Percentiles rank a stretch among this genome's conserved stretches.
Conservation (phyloP, 2,329 filamentous ascomycete genomes). For the Pyrenophora seminiperda region DNA sequence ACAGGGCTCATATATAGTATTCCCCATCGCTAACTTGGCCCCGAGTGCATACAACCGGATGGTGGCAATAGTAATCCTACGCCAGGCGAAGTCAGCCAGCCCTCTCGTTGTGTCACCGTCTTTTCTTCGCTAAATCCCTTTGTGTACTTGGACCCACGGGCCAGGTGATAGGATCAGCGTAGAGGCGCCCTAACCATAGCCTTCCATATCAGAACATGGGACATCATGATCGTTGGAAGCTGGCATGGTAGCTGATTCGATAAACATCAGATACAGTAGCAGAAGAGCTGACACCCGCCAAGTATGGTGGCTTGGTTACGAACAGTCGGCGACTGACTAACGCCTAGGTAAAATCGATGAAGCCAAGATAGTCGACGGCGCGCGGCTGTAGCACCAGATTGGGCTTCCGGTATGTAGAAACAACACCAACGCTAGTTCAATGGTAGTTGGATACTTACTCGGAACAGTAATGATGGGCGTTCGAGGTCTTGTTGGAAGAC, state of each 20-base stretch:
- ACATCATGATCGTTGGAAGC: background rate
- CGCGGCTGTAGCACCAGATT: slow-evolving; percentile 4
- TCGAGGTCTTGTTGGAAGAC: background rate
- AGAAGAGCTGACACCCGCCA: slow-evolving; percentile 18
- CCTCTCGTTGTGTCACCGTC: slow-evolving; percentile 6
- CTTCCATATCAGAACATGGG: background rate
- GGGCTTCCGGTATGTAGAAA: background rate
- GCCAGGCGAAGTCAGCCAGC: slow-evolving; percentile 3
- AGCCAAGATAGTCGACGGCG: slow-evolving; percentile 10
- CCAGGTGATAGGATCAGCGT: slow-evolving; percentile 1
- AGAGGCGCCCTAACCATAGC: slow-evolving; percentile 1
- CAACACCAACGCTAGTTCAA: background rate
- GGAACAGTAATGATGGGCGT: slow-evolving; percentile 7
- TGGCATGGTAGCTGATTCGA: background rate
- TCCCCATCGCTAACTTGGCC: slow-evolving; percentile 4
- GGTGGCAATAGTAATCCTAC: slow-evolving; percentile 1
- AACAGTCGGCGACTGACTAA: slow-evolving; percentile 19
- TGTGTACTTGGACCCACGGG: background rate
- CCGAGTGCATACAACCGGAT: slow-evolving; percentile 1
- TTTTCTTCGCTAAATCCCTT: slow-evolving; percentile 6
- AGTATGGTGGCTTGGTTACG: slow-evolving; percentile 10
- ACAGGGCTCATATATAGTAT: slow-evolving; percentile 25
- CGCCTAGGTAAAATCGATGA: slow-evolving; percentile 12
- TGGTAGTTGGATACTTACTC: slow-evolving; percentile 7
- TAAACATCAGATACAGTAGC: background rate